These are phyloP conservation scores for Candida oleophila DNA, from an alignment of 805 yeast species.

Conservation along the genomic window DNA sequence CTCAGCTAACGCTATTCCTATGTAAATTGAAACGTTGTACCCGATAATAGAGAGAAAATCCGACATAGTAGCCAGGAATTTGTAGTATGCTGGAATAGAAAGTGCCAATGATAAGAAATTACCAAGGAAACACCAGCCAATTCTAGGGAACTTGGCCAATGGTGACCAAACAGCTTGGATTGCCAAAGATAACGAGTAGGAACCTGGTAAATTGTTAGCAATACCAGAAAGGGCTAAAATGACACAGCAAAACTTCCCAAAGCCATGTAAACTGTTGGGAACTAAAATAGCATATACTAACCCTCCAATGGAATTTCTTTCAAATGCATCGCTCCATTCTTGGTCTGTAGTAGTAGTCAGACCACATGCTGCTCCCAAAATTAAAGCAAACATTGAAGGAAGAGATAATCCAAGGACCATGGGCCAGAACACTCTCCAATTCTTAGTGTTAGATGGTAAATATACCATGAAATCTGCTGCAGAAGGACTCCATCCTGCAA, in stretches of 20 bases:
- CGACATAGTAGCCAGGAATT: constrained; percentile 27
- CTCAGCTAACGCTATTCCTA: constrained; percentile 29
- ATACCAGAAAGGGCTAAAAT: constrained; percentile 29
- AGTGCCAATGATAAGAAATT: constrained; percentile 30
- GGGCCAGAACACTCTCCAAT: constrained; percentile 25
- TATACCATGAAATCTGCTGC: constrained; percentile 36
- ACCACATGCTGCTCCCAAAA: constrained; percentile 33
- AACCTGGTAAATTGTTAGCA: constrained; percentile 34
- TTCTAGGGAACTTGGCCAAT: constrained; percentile 29
- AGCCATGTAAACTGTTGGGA: constrained; percentile 26
- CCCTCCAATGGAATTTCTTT: constrained; percentile 31
- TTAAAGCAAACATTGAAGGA: constrained; percentile 28
- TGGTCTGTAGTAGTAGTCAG: constrained; percentile 23
- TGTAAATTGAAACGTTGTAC: constrained; percentile 32
- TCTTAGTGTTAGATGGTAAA: constrained; percentile 25
- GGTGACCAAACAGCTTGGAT: constrained; percentile 31
- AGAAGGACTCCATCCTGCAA: constrained; percentile 33
- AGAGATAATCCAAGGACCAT: constrained; percentile 27
- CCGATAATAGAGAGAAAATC: constrained; percentile 32
- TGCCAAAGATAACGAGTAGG: constrained; percentile 30
- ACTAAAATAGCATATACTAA: constrained; percentile 29
- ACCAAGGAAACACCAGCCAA: constrained; percentile 34
- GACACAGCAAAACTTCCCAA: constrained; percentile 31
- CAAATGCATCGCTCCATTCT: constrained; percentile 28
- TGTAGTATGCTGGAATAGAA: constrained; percentile 35